Evolutionary conservation across 2,329 filamentous ascomycete genomes (phyloP).

Genomic region (Colletotrichum lupini): DNA sequence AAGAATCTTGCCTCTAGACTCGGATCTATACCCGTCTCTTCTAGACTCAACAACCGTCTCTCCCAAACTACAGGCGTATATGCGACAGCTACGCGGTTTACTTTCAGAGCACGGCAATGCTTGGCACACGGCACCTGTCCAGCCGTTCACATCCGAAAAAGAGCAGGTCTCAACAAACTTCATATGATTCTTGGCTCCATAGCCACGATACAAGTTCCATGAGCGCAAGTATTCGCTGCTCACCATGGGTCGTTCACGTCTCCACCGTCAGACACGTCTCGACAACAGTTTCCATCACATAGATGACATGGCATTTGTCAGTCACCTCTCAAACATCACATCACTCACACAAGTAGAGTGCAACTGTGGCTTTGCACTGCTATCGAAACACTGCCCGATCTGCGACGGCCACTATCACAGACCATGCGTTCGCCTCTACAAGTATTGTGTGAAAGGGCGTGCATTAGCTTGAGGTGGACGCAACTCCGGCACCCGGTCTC

Average conservation of each 20-base stretch:
- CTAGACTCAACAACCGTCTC: background rate
- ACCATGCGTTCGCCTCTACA: conserved; percentile 31
- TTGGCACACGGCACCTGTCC: background rate
- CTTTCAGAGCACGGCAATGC: background rate
- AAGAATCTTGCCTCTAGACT: background rate
- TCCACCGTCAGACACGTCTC: conserved; percentile 2
- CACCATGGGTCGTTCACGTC: background rate
- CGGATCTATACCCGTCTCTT: background rate
- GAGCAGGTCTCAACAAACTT: background rate
- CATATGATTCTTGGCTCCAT: background rate
- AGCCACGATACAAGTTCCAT: background rate
- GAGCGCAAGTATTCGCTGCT: too few relatives aligned
- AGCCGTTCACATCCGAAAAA: background rate
- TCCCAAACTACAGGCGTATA: background rate
- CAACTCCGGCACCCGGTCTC: conserved; percentile 30
- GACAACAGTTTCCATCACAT: conserved; percentile 5
- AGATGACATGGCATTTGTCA: conserved; percentile 13
- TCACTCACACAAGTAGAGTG: background rate
- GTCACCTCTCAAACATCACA: conserved; percentile 16
- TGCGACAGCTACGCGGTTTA: background rate
- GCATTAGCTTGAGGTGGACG: conserved; percentile 16
- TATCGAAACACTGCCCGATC: conserved; percentile 19
- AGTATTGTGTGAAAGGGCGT: background rate
- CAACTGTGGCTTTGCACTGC: conserved; percentile 9
- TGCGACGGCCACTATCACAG: conserved; percentile 20